Conservation (phyloP, 768 basidiomycete genomes). For the Xerocomellus chrysenteron region DNA sequence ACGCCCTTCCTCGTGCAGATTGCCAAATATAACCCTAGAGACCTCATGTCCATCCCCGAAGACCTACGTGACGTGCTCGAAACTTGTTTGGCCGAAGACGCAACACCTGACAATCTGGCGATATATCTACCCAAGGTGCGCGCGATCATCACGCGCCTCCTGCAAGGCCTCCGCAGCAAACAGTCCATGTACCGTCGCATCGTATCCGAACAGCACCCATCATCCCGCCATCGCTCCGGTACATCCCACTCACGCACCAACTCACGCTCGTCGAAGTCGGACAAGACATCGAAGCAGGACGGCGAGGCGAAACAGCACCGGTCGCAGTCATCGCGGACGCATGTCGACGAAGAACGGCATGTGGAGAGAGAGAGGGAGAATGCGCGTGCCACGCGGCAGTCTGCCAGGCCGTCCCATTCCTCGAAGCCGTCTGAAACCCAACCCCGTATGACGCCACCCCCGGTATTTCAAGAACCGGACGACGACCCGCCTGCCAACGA, state of each 20-base stretch:
- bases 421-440: slow-evolving; percentile 36
- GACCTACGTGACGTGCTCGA: slow-evolving; percentile 89
- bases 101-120: slow-evolving; percentile 80
- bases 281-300: slow-evolving; percentile 38
- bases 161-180: slow-evolving; percentile 90
- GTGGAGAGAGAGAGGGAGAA: slow-evolving; percentile 40
- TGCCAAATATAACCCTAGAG: slow-evolving; percentile 47
- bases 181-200: slow-evolving; percentile 84
- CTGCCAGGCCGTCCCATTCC: slow-evolving; percentile 42
- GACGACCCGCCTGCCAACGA: slow-evolving; percentile 25
- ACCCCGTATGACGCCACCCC: slow-evolving; percentile 28
- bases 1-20: slow-evolving; percentile 13
- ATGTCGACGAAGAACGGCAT: slow-evolving; percentile 38
- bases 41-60: slow-evolving; percentile 83
- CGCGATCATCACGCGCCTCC: slow-evolving; percentile 86
- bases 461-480: slow-evolving; percentile 33
- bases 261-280: slow-evolving; percentile 55
- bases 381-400: slow-evolving; percentile 38
- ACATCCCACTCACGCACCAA: slow-evolving; percentile 53
- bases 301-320: slow-evolving; percentile 46
- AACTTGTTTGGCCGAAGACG: slow-evolving; percentile 88
- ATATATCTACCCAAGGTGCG: slow-evolving; percentile 89
- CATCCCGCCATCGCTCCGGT: slow-evolving; percentile 43
- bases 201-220: slow-evolving; percentile 53
- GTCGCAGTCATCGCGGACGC: slow-evolving; percentile 45